Evolutionary conservation across 768 basidiomycete species (phyloP).

Genomic region (Austroboletus festivus): DNA sequence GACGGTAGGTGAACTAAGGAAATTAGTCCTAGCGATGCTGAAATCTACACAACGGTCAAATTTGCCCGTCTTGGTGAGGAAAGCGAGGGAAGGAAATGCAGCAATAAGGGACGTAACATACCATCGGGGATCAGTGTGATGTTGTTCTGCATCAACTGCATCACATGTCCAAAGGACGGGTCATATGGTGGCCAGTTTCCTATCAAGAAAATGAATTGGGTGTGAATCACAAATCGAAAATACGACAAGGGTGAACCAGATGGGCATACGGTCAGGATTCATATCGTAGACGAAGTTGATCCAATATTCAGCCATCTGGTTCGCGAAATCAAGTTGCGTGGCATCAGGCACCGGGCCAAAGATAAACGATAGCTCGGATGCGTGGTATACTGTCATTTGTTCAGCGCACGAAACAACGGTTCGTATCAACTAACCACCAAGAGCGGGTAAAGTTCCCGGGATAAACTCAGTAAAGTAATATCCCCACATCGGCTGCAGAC

Average conservation of each 20-base stretch:
- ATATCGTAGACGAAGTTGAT: slow-evolving; percentile 56
- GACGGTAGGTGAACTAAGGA: slow-evolving; percentile 12
- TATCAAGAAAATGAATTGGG: background rate
- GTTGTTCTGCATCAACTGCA: slow-evolving; percentile 52
- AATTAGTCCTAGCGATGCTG: slow-evolving; percentile 7
- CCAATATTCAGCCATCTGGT: slow-evolving; percentile 49
- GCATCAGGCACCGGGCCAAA: slow-evolving; percentile 43
- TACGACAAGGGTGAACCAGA: background rate
- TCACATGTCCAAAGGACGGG: slow-evolving; percentile 31
- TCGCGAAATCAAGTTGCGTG: slow-evolving; percentile 44
- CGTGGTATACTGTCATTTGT: slow-evolving; percentile 15
- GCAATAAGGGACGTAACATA: slow-evolving; percentile 14
- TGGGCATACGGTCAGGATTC: slow-evolving; percentile 49
- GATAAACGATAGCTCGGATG: slow-evolving; percentile 12
- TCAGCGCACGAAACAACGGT: background rate
- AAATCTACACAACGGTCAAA: slow-evolving; percentile 2
- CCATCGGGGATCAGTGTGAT: slow-evolving; percentile 54
- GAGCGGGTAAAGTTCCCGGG: slow-evolving; percentile 45
- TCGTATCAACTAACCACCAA: slow-evolving; percentile 42
- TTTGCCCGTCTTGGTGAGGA: background rate
- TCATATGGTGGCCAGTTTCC: slow-evolving; percentile 45
- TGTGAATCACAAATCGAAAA: background rate
- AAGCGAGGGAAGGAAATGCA: no score
- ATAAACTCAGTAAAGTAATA: slow-evolving; percentile 59
- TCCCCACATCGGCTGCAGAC: slow-evolving; percentile 46